Evolutionary conservation across 2,329 filamentous ascomycete genomes (phyloP), one percentile per base, ranked within the genome.

Genomic region (Clonostachys rhizophaga): DNA sequence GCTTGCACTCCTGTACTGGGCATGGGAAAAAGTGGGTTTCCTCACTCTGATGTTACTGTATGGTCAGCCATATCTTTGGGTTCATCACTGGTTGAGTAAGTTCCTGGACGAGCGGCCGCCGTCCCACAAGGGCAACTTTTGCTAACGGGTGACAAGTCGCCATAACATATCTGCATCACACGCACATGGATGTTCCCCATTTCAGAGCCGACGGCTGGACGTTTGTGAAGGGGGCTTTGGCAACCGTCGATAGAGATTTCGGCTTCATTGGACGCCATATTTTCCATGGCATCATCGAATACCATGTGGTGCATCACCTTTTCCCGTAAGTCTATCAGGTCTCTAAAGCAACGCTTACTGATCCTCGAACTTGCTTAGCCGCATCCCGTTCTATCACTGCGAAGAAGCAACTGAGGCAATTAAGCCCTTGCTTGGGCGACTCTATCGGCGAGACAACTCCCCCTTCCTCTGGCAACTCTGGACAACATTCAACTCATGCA

Each of bases 401-500:
- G 71, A 74, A 49, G 70, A 76, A 58, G 77, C 77, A 17, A 78
- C 75, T 12, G 63, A 69, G 49, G 73, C 76, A 59, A 94, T 96
- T 78, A 90, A 91, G 79, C 81, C 81, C 51, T 78, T 97, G 64
- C 95, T 97, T 87, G 92, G 92, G 62, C 74, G 77, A 57, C 91
- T 96, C 76, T 97, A 97, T 76, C 87, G 89, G 58, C 43, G 45
- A 41, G 47, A 52, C 41, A 46, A 48, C 45, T 34, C 44, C 34
- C 45, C 42, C 36, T 52, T 52, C 50, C 41, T 49, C 16, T 42
- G 47, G n/a, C 47, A 52, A 35, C 47, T 52, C 18, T 52, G 50
- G 50, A 34, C 45, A 24, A 46, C 30, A 36, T 52, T 52, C 46
- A 50, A 42, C 11, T 39, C 20, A 5, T 44, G 39, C 45, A 49